phyloP scores from a whole-genome alignment of 2,329 filamentous ascomycete species.

The Cladophialophora immunda region DNA sequence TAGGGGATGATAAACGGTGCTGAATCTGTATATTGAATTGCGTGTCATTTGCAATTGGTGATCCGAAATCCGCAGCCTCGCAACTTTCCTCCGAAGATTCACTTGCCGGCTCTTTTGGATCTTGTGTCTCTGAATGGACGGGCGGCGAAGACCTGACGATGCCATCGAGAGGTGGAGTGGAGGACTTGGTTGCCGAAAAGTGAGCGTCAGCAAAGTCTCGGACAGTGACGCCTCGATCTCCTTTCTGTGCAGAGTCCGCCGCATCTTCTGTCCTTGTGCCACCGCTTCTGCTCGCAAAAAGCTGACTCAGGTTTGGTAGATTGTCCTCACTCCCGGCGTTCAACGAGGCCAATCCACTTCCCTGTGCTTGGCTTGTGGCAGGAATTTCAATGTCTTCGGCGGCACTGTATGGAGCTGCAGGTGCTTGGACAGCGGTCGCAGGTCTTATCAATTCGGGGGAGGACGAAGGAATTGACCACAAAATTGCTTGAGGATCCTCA shows the following conservation, averaged over 20 bases:
- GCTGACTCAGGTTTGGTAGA: constrained; percentile 15
- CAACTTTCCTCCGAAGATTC: not conserved
- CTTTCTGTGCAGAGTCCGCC: constrained; percentile 5
- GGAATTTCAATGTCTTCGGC: constrained; percentile 33
- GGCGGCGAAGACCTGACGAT: not conserved
- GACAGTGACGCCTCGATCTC: not conserved
- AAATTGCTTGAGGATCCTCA: constrained; percentile 34
- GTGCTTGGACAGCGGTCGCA: not conserved
- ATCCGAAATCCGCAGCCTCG: constrained; percentile 33
- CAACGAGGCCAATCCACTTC: constrained; percentile 6
- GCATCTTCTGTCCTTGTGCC: not conserved
- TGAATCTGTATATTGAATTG: constrained; percentile 36
- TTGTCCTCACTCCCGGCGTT: constrained; percentile 21
- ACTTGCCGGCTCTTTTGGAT: not conserved
- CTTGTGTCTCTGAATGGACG: not conserved
- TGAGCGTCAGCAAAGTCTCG: constrained; percentile 7
- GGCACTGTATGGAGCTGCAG: too few species aligned
- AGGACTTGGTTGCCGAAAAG: not conserved
- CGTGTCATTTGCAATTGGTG: constrained; percentile 39
- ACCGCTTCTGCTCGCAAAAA: constrained; percentile 3
- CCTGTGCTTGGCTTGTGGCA: constrained; percentile 31
- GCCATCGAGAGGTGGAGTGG: not conserved
- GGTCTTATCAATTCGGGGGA: constrained; percentile 15
- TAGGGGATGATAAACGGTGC: constrained; percentile 33
- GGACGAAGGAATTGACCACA: constrained; percentile 40